phyloP scores from a whole-genome alignment of 2,329 filamentous ascomycete species.

The Aspergillus calidoustus region DNA sequence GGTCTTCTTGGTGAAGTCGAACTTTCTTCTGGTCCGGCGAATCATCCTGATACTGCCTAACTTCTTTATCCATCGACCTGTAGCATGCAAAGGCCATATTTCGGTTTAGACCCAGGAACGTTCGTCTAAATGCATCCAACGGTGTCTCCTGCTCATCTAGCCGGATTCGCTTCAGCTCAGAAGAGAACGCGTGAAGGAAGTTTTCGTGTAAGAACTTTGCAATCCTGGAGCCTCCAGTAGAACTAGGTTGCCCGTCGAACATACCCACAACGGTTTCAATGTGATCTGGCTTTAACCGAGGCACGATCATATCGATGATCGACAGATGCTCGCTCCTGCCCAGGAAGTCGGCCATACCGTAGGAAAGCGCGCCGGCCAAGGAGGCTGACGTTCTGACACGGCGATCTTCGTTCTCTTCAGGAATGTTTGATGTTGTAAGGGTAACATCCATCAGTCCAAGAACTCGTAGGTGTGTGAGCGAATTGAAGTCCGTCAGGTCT shows the following conservation, averaged over 20 bases:
- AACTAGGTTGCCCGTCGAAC: slow-evolving; percentile 91
- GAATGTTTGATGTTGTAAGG: slow-evolving; percentile 87
- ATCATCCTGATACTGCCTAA: slow-evolving; percentile 66
- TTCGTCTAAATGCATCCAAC: slow-evolving; percentile 78
- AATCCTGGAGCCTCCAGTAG: slow-evolving; percentile 89
- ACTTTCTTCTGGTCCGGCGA: slow-evolving; percentile 66
- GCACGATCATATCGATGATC: slow-evolving; percentile 93
- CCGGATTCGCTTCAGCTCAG: slow-evolving; percentile 78
- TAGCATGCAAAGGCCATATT: slow-evolving; percentile 85
- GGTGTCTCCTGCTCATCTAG: slow-evolving; percentile 72
- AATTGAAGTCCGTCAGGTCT: slow-evolving; percentile 88
- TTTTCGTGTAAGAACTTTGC: slow-evolving; percentile 97
- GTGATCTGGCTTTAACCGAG: slow-evolving; percentile 86
- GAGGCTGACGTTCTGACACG: slow-evolving; percentile 98
- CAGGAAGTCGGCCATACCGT: slow-evolving; percentile 96
- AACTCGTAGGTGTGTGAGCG: slow-evolving; percentile 79
- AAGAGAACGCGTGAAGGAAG: slow-evolving; percentile 81
- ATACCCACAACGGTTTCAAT: slow-evolving; percentile 90
- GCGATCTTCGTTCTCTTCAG: slow-evolving; percentile 92
- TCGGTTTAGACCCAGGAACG: slow-evolving; percentile 90
- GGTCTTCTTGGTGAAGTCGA: slow-evolving; percentile 83
- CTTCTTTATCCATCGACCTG: slow-evolving; percentile 72
- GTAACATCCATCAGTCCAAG: slow-evolving; percentile 98
- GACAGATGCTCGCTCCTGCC: slow-evolving; percentile 94
- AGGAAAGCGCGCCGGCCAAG: slow-evolving; percentile 83